phyloP scores from a whole-genome alignment of 331 rosid species.

The Dryas integrifolia region DNA sequence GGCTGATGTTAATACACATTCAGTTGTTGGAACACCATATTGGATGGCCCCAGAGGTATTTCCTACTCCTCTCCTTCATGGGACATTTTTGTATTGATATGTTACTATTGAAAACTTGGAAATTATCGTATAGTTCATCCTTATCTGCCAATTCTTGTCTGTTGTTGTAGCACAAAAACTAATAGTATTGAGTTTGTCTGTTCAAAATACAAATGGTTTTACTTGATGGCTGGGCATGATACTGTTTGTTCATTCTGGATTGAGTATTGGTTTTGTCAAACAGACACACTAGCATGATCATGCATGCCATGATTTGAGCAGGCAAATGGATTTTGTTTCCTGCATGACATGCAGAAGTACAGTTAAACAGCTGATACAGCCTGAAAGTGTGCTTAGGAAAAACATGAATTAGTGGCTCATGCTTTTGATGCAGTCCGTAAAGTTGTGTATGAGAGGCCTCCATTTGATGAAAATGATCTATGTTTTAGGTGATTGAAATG shows the following conservation, averaged over 20 bases:
- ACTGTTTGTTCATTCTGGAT: too few relatives aligned
- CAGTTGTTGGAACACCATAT: slow-evolving; percentile 99
- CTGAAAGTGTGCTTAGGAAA: background rate
- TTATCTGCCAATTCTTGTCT: too few relatives aligned
- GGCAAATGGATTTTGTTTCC: slow-evolving; percentile 13
- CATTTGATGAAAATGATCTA: slow-evolving; percentile 27
- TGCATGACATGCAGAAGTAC: background rate
- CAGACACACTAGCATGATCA: background rate
- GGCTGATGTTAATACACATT: slow-evolving; percentile 99
- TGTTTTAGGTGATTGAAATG: slow-evolving; percentile 96
- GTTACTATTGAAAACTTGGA: too few relatives aligned
- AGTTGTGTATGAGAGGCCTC: slow-evolving; percentile 3
- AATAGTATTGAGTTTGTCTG: too few relatives aligned
- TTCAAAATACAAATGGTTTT: too few relatives aligned
- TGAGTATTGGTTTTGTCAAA: background rate
- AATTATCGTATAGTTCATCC: too few relatives aligned
- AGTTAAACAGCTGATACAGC: background rate
- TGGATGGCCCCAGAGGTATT: slow-evolving; percentile 99
- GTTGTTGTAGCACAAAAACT: too few relatives aligned
- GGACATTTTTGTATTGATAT: too few relatives aligned
- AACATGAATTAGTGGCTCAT: background rate
- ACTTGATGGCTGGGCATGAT: too few relatives aligned
- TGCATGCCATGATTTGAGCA: background rate
- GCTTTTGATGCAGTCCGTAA: background rate
- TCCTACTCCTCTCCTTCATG: background rate